A percentile compares a stretch with the other conserved stretches of the same genome.
phyloP scores from a whole-genome alignment of 805 yeast species.

The Torulaspora quercuum region DNA sequence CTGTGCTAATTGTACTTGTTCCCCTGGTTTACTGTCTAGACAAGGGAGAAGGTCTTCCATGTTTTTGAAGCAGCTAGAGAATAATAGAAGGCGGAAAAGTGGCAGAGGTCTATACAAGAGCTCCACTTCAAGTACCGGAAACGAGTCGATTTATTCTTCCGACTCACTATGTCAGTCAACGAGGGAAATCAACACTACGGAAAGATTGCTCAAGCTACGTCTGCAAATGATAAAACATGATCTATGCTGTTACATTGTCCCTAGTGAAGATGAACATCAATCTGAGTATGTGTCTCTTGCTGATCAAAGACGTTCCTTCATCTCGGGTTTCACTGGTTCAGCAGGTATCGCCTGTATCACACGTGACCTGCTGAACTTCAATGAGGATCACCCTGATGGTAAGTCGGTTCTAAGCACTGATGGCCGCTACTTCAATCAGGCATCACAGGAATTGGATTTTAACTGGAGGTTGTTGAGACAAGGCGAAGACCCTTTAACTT shows the following conservation, averaged over 20 bases:
- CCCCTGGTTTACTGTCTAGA: constrained; percentile 75
- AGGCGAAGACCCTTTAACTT: constrained; percentile 69
- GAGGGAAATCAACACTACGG: constrained; percentile 51
- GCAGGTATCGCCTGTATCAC: constrained; percentile 92
- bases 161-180: constrained; percentile 39
- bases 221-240: constrained; percentile 57
- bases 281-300: constrained; percentile 80
- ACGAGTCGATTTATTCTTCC: constrained; percentile 39
- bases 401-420: constrained; percentile 86
- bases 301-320: constrained; percentile 79
- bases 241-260: constrained; percentile 70
- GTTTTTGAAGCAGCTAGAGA: constrained; percentile 37
- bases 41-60: constrained; percentile 56
- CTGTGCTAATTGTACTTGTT: constrained; percentile 77
- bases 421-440: constrained; percentile 92
- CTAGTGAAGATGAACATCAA: constrained; percentile 92
- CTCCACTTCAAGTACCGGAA: constrained; percentile 17
- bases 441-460: constrained; percentile 71
- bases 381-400: constrained; percentile 45
- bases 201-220: constrained; percentile 60
- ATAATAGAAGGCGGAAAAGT: constrained; percentile 34
- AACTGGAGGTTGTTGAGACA: constrained; percentile 81
- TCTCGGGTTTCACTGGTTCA: constrained; percentile 87
- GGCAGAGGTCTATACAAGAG: constrained; percentile 12
- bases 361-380: constrained; percentile 41